Base-by-base conservation (phyloP, 306 rosid species). In the Sesbania bispinosa region DNA sequence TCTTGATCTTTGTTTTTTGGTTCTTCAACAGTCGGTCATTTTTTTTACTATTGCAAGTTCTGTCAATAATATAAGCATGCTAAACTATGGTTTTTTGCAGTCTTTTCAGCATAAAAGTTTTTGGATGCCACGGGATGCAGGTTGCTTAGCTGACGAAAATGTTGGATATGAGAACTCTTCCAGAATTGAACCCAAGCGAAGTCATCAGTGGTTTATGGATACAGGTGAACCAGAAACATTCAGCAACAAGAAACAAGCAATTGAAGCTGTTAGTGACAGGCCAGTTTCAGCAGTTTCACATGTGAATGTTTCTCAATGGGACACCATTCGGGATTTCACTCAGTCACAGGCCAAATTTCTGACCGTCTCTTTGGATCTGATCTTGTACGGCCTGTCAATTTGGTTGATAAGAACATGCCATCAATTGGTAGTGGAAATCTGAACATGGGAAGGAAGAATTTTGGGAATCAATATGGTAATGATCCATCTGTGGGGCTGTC, bases 41-140 rank as follows among this genome's bases (percentile, higher is more conserved):
- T 26, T 21, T 32, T 67, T 67, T 26, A 20, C 39, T 27, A 62
- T 42, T 82, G 46, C 57, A 36, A 42, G 7, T 35, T 60, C 26
- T 39, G 10, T 15, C 39, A 14, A 42, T 62, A 45, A 65, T 29
- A 16, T 65, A 39, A 76, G 46, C 71, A 67, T 62, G 33, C 70
- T 72, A 72, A 67, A 24, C 58, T 58, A 16, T 75, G 55, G 4
- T 32, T 57, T 70, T 78, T 73, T 69, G 62, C 84, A 89, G 96
- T 94, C 97, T 58, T 91, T 77, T 71, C 97, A 90, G 89, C 92
- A 80, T 74, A 91, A 89, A 83, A 80, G 83, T 85, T 84, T 85
- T 78, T 94, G 96, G 96, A 79, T 86, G 83, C 80, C 76, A 1
- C 84, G 87, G 55, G 91, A 89, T 68, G 89, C 88, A 77, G 88